phyloP scores from a whole-genome alignment of 345 rosid species.

The Citropsis articulata region DNA sequence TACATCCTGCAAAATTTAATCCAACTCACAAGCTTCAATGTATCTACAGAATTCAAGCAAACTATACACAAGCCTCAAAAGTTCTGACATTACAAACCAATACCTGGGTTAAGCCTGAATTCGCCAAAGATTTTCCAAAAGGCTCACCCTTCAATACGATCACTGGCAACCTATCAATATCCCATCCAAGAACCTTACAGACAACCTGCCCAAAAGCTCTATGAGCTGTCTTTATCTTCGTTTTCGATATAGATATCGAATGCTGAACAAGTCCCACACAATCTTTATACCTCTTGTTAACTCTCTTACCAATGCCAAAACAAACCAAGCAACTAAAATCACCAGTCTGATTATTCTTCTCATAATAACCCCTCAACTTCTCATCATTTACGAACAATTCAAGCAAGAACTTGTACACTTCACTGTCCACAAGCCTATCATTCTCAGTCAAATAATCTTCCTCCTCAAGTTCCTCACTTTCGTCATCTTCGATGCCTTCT shows the following conservation, averaged over 20 bases:
- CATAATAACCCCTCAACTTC: slow-evolving; percentile 57
- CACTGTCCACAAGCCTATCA: slow-evolving; percentile 22
- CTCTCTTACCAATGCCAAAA: slow-evolving; percentile 43
- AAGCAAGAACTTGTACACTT: slow-evolving; percentile 44
- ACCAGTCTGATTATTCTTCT: slow-evolving; percentile 44
- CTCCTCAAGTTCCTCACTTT: slow-evolving; percentile 20
- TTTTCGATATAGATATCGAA: slow-evolving; percentile 41
- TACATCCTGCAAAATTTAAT: slow-evolving; percentile 15
- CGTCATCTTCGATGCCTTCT: slow-evolving; percentile 22
- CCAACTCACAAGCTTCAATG: not conserved
- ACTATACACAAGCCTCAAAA: not conserved
- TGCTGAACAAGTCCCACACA: slow-evolving; percentile 68
- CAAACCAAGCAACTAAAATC: slow-evolving; percentile 70
- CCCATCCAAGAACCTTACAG: slow-evolving; percentile 61
- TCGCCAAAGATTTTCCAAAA: slow-evolving; percentile 25
- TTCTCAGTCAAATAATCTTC: slow-evolving; percentile 23
- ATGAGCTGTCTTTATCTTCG: slow-evolving; percentile 40
- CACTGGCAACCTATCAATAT: slow-evolving; percentile 37
- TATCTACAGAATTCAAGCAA: not conserved
- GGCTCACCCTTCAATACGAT: slow-evolving; percentile 40
- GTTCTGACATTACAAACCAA: not conserved
- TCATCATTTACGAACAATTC: slow-evolving; percentile 41
- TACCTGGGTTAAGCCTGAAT: slow-evolving; percentile 21
- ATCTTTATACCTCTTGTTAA: slow-evolving; percentile 49
- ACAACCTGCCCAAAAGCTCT: slow-evolving; percentile 48